Evolutionary conservation across 2,329 filamentous ascomycete species (phyloP).

Genomic region (Zymoseptoria crescenta): DNA sequence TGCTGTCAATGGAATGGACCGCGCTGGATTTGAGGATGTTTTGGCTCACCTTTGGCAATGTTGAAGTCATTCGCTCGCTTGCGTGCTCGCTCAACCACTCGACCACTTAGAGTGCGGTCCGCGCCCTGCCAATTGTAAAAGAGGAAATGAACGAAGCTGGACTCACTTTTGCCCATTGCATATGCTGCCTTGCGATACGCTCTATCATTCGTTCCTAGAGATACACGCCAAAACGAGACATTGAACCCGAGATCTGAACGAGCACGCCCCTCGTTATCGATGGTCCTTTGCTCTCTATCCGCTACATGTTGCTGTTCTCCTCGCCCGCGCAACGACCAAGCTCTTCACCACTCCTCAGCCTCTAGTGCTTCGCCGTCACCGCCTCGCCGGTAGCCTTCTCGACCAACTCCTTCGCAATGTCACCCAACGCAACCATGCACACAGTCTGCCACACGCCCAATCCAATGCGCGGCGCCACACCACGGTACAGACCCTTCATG

Average conservation of each 20-base stretch:
- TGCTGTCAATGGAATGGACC: no score
- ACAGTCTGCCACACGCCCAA: slow-evolving; percentile 98
- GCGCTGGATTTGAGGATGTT: no score
- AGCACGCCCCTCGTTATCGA: neutral
- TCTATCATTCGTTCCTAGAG: neutral
- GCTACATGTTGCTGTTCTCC: neutral
- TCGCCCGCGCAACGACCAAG: neutral
- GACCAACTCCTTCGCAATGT: slow-evolving; percentile 62
- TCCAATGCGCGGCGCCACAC: slow-evolving; percentile 87
- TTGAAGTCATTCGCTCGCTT: no score
- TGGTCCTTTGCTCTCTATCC: neutral
- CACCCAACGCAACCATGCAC: slow-evolving; percentile 98
- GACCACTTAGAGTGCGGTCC: no score
- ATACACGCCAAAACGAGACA: neutral
- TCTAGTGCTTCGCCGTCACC: slow-evolving; percentile 58
- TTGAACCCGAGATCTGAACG: neutral
- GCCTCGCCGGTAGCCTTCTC: slow-evolving; percentile 57
- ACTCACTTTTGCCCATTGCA: neutral
- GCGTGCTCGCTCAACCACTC: no score
- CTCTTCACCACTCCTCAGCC: neutral
- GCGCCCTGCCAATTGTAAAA: no score
- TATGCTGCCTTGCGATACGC: neutral
- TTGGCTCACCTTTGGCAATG: no score
- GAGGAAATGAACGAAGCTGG: neutral
- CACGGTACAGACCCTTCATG: slow-evolving; percentile 86